Conservation (phyloP, 441 rosid species). For the Gossypium trilobum region DNA sequence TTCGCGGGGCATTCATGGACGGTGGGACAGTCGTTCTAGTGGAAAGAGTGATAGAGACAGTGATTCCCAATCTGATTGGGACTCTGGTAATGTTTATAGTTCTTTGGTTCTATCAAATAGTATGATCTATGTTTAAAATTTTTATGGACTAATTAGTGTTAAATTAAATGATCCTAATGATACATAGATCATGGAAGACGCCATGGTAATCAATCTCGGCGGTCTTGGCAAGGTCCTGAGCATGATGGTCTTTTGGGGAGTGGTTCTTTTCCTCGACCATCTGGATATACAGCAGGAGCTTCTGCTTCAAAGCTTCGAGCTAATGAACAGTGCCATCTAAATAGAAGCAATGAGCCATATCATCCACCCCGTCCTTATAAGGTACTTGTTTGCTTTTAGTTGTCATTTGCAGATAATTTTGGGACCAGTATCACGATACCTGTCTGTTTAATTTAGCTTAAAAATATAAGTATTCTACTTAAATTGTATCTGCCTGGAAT, state of each 20-base stretch:
- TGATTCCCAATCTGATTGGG: constrained; percentile 68
- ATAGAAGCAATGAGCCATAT: constrained; percentile 68
- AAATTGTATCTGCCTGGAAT: neutral
- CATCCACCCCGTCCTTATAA: constrained; percentile 96
- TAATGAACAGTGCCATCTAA: constrained; percentile 57
- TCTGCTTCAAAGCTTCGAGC: constrained; percentile 54
- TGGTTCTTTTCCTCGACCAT: constrained; percentile 79
- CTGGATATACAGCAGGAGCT: constrained; percentile 58
- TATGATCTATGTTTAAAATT: neutral
- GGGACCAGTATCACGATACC: neutral
- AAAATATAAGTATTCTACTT: neutral
- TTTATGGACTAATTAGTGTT: neutral
- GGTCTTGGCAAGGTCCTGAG: constrained; percentile 77
- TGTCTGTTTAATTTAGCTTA: neutral
- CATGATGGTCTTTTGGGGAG: constrained; percentile 98
- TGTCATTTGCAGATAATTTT: constrained; percentile 1
- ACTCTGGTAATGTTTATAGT: constrained; percentile 47
- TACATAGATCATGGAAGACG: constrained; percentile 61
- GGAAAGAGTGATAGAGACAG: constrained; percentile 70
- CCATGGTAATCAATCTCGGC: constrained; percentile 59
- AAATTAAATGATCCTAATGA: neutral
- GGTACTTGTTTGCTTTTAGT: constrained; percentile 33
- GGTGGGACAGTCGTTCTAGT: constrained; percentile 81
- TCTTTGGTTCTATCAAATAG: neutral
- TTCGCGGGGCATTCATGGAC: constrained; percentile 56